Base-by-base conservation (phyloP, 1,284 basidiomycete genomes). In the Irpex sp. region DNA sequence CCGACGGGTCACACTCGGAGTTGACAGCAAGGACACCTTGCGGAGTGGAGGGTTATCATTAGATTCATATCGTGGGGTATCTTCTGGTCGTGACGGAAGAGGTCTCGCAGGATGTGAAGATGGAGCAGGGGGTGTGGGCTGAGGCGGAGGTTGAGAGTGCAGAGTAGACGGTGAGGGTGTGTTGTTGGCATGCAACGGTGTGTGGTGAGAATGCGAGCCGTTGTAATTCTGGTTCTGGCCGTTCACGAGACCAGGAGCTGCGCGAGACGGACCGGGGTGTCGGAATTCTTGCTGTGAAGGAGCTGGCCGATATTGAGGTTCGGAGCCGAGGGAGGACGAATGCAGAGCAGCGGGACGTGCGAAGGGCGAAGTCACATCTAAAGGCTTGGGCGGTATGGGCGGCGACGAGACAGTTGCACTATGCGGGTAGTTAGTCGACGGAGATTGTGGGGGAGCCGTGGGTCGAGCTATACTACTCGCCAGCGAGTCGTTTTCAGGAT, bases 1-100 rank as follows among this genome's bases (percentile, higher is more conserved):
- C 56, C 60, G 65, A 9, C 67, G 62, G 15, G 51, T 63, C 15
- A 64, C 35, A 39, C 64, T 65, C 39, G 63, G 63, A 21, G 63
- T 62, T 19, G 65, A 36, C 13, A 59, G 63, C 6, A 60, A 60
- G 43, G 50, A 59, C 21, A 31, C 36, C 7, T 26, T 36, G 3
- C 26, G n/a, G 43, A 51, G 39, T 17, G 50, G 60, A 55, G 26
- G 53, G 53, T 15, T 17, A 15, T 55, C 21, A 55, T 33, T 15
- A 55, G 53, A 33, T 11, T 55, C 53, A 26, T 55, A 9, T 35
- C 33, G 53, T 8, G 26, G 26, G 21, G 15, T 33, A 33, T 31
- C 53, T 55, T 31, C 21, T 31, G 53, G 21, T 15, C 33, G 53
- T 21, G 33, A 55, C 33, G 53, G 53, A 5, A 21, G 26, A 33